A percentile compares a stretch with the other conserved stretches of the same genome.
phyloP scores from a whole-genome alignment of 169 alveolate species.

The Cryptosporidium felis region DNA sequence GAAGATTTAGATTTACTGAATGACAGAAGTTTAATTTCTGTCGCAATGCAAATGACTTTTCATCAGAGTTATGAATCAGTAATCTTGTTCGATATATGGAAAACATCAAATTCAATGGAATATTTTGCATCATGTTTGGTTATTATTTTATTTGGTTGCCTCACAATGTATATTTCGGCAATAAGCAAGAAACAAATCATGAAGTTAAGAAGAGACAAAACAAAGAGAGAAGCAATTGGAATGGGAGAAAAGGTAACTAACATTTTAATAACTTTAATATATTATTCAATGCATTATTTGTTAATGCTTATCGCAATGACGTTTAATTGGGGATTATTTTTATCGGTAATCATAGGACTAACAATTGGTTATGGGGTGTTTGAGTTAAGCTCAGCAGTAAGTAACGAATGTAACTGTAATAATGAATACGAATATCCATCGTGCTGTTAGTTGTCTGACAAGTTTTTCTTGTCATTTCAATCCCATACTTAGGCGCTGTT shows the following conservation, averaged over 20 bases:
- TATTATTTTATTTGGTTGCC: slow-evolving; percentile 31
- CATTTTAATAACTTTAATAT: not conserved
- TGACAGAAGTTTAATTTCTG: slow-evolving; percentile 7
- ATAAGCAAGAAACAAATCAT: slow-evolving; percentile 26
- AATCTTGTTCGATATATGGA: slow-evolving; percentile 59
- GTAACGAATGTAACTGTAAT: not conserved
- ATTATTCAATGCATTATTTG: slow-evolving; percentile 37
- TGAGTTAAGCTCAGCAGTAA: not conserved
- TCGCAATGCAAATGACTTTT: slow-evolving; percentile 58
- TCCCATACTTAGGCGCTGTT: slow-evolving; percentile 26
- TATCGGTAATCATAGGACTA: slow-evolving; percentile 49
- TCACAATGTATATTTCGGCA: slow-evolving; percentile 34
- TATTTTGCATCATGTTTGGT: slow-evolving; percentile 36
- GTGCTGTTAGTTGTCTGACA: not conserved
- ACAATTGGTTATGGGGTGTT: slow-evolving; percentile 50
- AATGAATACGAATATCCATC: slow-evolving; percentile 24
- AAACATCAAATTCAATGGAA: slow-evolving; percentile 4
- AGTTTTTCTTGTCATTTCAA: not conserved
- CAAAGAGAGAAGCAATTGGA: not conserved
- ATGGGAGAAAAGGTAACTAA: not conserved
- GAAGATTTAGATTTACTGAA: slow-evolving; percentile 13
- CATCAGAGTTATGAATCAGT: slow-evolving; percentile 51
- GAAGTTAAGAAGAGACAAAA: not conserved
- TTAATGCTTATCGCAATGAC: slow-evolving; percentile 65
- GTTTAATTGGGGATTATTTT: slow-evolving; percentile 57